Percentiles rank a stretch among this genome's conserved stretches.
Conservation (phyloP, 2,329 filamentous ascomycete genomes). For the Clonostachys rosea region DNA sequence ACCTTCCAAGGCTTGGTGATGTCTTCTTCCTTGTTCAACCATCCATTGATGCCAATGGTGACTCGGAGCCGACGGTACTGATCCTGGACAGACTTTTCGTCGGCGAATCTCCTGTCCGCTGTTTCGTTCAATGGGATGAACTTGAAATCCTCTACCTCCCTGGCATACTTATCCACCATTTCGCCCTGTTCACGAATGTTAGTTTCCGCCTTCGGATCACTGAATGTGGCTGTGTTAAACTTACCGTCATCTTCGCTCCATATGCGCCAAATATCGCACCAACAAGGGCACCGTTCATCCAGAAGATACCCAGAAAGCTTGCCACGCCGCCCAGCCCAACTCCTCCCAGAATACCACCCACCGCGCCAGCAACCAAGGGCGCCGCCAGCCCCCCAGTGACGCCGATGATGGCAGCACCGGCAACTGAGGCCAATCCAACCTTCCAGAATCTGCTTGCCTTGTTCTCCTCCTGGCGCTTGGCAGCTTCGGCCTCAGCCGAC, state of each 20-base stretch:
- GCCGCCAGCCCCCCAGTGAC: slow-evolving; percentile 89
- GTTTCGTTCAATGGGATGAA: slow-evolving; percentile 67
- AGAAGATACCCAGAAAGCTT: slow-evolving; percentile 80
- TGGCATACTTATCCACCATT: slow-evolving; percentile 84
- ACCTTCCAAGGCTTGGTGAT: slow-evolving; percentile 77
- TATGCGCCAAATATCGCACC: slow-evolving; percentile 87
- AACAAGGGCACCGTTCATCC: slow-evolving; percentile 80
- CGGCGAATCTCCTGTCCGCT: slow-evolving; percentile 28
- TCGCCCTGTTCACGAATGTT: slow-evolving; percentile 46
- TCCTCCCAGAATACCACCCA: slow-evolving; percentile 80
- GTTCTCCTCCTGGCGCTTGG: slow-evolving; percentile 68
- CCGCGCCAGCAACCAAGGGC: slow-evolving; percentile 78
- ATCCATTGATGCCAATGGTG: slow-evolving; percentile 83
- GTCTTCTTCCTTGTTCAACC: slow-evolving; percentile 72
- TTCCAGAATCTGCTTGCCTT: slow-evolving; percentile 77
- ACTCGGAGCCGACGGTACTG: slow-evolving; percentile 60
- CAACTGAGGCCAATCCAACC: slow-evolving; percentile 82
- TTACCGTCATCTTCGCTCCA: slow-evolving; percentile 66
- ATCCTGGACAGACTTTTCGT: slow-evolving; percentile 13
- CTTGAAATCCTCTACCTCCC: slow-evolving; percentile 75
- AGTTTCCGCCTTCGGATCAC: neutral
- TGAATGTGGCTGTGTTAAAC: slow-evolving; percentile 11
- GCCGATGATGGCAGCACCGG: slow-evolving; percentile 85
- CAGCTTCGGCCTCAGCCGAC: slow-evolving; percentile 71
- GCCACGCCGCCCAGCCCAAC: slow-evolving; percentile 82